These are phyloP conservation scores for Dacryopinax spathularia DNA, from an alignment of 768 basidiomycete species.

Conservation along the genomic window DNA sequence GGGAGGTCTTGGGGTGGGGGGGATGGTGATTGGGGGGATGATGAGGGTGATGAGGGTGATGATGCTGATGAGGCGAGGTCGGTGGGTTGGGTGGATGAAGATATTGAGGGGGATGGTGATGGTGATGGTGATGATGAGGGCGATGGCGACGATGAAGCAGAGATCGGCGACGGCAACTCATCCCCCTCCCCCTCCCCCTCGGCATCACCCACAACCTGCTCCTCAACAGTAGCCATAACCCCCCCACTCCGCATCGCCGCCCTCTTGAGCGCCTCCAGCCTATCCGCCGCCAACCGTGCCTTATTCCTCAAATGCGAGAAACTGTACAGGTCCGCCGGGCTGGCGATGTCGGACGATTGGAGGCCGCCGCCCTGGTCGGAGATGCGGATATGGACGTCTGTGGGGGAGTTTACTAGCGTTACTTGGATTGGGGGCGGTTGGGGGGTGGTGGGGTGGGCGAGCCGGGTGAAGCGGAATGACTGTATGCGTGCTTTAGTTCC, in stretches of 20 bases:
- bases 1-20: no score
- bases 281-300: slow-evolving; percentile 47
- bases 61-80: not conserved
- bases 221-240: slow-evolving; percentile 62
- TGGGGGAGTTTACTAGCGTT: slow-evolving; percentile 59
- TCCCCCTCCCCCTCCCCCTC: slow-evolving; percentile 16
- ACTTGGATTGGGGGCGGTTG: slow-evolving; percentile 41
- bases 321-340: slow-evolving; percentile 69
- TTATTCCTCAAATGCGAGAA: slow-evolving; percentile 78
- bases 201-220: slow-evolving; percentile 48
- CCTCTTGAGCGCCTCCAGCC: slow-evolving; percentile 52
- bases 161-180: slow-evolving; percentile 28
- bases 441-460: slow-evolving; percentile 31
- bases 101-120: no score
- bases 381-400: slow-evolving; percentile 67
- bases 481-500: slow-evolving; percentile 17
- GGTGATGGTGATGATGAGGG: no score
- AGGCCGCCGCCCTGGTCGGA: slow-evolving; percentile 87
- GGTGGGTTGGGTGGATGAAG: slow-evolving; percentile 30
- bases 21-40: no score
- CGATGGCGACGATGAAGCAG: slow-evolving; percentile 33
- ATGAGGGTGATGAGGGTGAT: no score
- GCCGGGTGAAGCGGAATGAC: slow-evolving; percentile 58
- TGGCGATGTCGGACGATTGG: slow-evolving; percentile 36
- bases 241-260: slow-evolving; percentile 48